Percentiles rank a stretch among this genome's conserved stretches.
phyloP scores from a whole-genome alignment of 2,329 filamentous ascomycete genomes.

The Podosphaera xanthii region DNA sequence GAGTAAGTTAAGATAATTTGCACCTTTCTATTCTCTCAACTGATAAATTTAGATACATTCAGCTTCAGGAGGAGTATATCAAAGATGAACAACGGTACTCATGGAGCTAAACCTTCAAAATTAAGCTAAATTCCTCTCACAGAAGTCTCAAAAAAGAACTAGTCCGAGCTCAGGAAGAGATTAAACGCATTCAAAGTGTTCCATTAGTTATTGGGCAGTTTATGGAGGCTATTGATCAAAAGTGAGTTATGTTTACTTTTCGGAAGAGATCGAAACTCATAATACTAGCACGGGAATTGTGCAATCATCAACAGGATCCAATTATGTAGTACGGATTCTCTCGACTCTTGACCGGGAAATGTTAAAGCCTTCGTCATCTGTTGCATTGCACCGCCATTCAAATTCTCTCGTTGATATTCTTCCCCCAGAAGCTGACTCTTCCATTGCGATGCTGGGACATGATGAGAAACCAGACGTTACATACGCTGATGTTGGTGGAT shows the following conservation, averaged over 20 bases:
- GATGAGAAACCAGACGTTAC: conserved; percentile 98
- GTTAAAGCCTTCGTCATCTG: conserved; percentile 91
- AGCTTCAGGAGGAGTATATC: conserved; percentile 98
- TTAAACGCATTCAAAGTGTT: conserved; percentile 97
- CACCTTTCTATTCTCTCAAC: conserved; percentile 7
- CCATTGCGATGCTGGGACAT: conserved; percentile 89
- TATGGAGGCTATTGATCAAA: conserved; percentile 99
- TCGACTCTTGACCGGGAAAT: conserved; percentile 96
- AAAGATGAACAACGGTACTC: conserved; percentile 89
- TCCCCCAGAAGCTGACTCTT: conserved; percentile 94
- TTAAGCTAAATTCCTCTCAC: conserved; percentile 6
- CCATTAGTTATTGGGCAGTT: conserved; percentile 96
- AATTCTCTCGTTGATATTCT: conserved; percentile 97
- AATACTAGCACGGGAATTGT: conserved; percentile 72
- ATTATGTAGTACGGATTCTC: conserved; percentile 95
- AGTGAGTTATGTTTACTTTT: conserved; percentile 30
- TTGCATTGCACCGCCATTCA: conserved; percentile 91
- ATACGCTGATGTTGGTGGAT: conserved; percentile 88
- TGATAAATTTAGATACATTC: conserved; percentile 46
- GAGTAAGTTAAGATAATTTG: conserved; percentile 36
- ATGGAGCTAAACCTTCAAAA: not conserved
- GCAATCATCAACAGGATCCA: conserved; percentile 91
- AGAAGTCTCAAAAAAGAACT: conserved; percentile 93
- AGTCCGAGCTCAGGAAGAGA: conserved; percentile 93
- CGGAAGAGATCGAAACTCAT: conserved; percentile 6